A percentile compares a stretch with the other conserved stretches of the same genome.
Conservation (phyloP, 2,329 filamentous ascomycete genomes). For the Calycina herbarum region DNA sequence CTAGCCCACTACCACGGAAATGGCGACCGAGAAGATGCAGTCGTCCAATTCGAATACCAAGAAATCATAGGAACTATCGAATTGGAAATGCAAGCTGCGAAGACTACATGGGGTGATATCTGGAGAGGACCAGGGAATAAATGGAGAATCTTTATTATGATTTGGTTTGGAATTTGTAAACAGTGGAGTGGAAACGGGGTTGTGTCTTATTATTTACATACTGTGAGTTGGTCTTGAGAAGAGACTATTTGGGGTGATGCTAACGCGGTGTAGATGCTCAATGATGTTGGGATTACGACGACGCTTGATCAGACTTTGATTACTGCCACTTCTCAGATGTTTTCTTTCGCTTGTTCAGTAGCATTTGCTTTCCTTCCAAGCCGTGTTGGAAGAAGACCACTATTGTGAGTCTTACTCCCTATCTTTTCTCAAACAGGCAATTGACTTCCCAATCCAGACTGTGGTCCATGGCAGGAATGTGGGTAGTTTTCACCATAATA, state of each 20-base stretch:
- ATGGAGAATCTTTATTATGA: slow-evolving; percentile 14
- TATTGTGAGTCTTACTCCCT: slow-evolving; percentile 5
- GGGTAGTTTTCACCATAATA: slow-evolving; percentile 38
- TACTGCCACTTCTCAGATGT: slow-evolving; percentile 34
- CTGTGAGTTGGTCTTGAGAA: slow-evolving; percentile 18
- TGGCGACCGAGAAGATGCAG: slow-evolving; percentile 37
- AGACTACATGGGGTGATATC: slow-evolving; percentile 22
- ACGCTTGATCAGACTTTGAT: slow-evolving; percentile 28
- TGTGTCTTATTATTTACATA: slow-evolving; percentile 40
- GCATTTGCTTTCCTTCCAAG: slow-evolving; percentile 47
- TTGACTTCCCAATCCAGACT: slow-evolving; percentile 12
- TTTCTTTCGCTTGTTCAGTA: slow-evolving; percentile 43
- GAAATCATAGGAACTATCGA: slow-evolving; percentile 45
- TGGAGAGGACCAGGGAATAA: slow-evolving; percentile 12
- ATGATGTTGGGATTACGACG: slow-evolving; percentile 25
- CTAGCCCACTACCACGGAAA: slow-evolving; percentile 47
- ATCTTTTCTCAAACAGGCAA: neutral
- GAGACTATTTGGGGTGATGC: neutral
- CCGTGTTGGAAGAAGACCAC: slow-evolving; percentile 26
- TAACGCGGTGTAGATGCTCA: slow-evolving; percentile 18
- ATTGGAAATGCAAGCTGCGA: slow-evolving; percentile 34
- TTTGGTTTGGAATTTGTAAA: slow-evolving; percentile 25
- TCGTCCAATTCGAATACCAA: slow-evolving; percentile 40
- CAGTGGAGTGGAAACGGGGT: slow-evolving; percentile 30
- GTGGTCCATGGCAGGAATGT: slow-evolving; percentile 28